A percentile compares a stretch with the other conserved stretches of the same genome.
phyloP scores from a whole-genome alignment of 768 basidiomycete species.

The Mycena vulgaris region DNA sequence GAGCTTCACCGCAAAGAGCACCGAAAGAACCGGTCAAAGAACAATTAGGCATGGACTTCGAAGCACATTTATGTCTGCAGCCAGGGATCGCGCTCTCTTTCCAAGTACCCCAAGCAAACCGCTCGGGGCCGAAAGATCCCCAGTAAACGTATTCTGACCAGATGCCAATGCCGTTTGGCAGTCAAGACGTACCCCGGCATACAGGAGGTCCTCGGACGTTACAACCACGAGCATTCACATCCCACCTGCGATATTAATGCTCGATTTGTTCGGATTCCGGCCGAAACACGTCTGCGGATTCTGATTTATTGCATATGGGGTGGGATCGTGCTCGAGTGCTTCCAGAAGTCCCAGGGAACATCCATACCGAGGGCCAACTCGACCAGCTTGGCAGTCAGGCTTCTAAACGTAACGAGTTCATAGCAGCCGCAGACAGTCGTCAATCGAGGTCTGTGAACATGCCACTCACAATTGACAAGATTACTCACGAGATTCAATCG shows the following conservation, averaged over 20 bases:
- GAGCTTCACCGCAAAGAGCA: constrained; percentile 16
- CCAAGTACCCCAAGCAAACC: constrained; percentile 7
- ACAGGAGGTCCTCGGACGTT: not conserved
- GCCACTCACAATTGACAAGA: not conserved
- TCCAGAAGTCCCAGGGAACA: constrained; percentile 10
- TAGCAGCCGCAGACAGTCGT: constrained; percentile 7
- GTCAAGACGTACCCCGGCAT: constrained; percentile 25
- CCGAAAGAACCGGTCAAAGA: constrained; percentile 2
- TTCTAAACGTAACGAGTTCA: constrained; percentile 4
- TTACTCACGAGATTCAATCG: not conserved
- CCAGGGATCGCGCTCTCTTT: constrained; percentile 7
- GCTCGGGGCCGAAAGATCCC: constrained; percentile 8
- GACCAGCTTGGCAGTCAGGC: not conserved
- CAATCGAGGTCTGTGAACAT: constrained; percentile 7
- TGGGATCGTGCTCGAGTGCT: constrained; percentile 1
- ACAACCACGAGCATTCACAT: constrained; percentile 24
- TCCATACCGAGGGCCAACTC: constrained; percentile 16
- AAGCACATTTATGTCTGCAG: constrained; percentile 25
- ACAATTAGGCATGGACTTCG: not conserved
- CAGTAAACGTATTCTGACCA: not conserved
- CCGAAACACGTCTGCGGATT: constrained; percentile 1
- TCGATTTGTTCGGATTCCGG: not conserved
- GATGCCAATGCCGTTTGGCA: constrained; percentile 10
- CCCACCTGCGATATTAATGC: constrained; percentile 14
- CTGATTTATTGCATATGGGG: not conserved